Conservation (phyloP, 176 grass and related monocot species). For the Bromus sterilis region DNA sequence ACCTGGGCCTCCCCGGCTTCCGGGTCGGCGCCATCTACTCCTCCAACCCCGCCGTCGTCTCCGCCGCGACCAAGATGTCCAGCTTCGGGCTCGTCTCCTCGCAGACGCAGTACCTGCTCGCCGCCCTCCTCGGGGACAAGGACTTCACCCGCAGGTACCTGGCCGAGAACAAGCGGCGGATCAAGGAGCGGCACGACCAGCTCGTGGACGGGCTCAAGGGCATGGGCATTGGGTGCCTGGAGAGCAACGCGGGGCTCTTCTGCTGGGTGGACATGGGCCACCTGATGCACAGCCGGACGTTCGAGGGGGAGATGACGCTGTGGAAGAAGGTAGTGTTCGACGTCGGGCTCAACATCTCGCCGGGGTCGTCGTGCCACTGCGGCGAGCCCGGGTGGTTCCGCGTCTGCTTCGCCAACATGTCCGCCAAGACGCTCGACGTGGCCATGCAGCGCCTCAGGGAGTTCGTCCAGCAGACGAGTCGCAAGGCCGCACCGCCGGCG, state of each 20-base stretch:
- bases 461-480: slow-evolving; percentile 30
- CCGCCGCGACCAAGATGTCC: slow-evolving; percentile 95
- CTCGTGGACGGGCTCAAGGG: slow-evolving; percentile 38
- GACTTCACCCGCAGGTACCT: slow-evolving; percentile 53
- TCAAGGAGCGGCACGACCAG: slow-evolving; percentile 47
- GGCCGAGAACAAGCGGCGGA: slow-evolving; percentile 61
- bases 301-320: slow-evolving; percentile 75
- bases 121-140: slow-evolving; percentile 47
- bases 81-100: slow-evolving; percentile 93
- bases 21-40: slow-evolving; percentile 92
- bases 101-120: slow-evolving; percentile 84
- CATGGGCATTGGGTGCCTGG: slow-evolving; percentile 47
- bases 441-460: slow-evolving; percentile 47
- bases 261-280: slow-evolving; percentile 81
- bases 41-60: slow-evolving; percentile 49
- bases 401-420: slow-evolving; percentile 96
- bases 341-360: slow-evolving; percentile 80
- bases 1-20: slow-evolving; percentile 89
- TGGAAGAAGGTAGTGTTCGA: slow-evolving; percentile 89
- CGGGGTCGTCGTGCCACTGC: slow-evolving; percentile 91
- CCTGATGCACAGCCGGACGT: slow-evolving; percentile 37
- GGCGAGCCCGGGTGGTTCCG: slow-evolving; percentile 87
- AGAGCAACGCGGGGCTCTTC: slow-evolving; percentile 73
- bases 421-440: slow-evolving; percentile 56
- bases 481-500: background rate